These are phyloP conservation scores for Tetracentron sinense DNA, from an alignment of 164 flowering plant species.

Conservation along the genomic window DNA sequence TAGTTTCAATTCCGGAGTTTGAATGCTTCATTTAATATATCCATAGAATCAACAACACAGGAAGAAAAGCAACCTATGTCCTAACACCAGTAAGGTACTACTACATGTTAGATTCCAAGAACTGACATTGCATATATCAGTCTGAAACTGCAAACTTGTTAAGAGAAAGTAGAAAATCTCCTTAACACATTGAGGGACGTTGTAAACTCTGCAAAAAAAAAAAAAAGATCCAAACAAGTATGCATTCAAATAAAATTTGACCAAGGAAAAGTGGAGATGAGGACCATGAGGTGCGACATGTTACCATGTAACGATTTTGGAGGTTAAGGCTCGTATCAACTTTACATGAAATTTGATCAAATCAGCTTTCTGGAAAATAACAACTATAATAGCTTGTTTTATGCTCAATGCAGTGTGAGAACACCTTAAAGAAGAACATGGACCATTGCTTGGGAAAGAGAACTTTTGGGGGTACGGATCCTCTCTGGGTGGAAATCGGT, in stretches of 20 bases:
- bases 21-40: not conserved
- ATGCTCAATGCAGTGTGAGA: too few species aligned
- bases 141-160: too few species aligned
- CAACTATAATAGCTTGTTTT: too few species aligned
- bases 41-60: not conserved
- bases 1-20: not conserved
- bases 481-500: constrained; percentile 51
- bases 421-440: too few species aligned
- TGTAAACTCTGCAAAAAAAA: not conserved
- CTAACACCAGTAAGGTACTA: not conserved
- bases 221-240: not conserved
- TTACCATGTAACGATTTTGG: too few species aligned
- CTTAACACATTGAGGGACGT: not conserved
- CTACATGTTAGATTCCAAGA: not conserved
- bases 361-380: too few species aligned
- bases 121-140: not conserved
- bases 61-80: too few species aligned
- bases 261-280: not conserved
- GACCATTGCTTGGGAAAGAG: too few species aligned
- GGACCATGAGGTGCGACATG: not conserved
- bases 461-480: constrained; percentile 69
- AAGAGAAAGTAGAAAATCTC: not conserved
- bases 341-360: too few species aligned
- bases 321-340: too few species aligned
- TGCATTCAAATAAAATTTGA: not conserved